Base-by-base conservation (phyloP, 345 rosid species). In the Brassica nigra region DNA sequence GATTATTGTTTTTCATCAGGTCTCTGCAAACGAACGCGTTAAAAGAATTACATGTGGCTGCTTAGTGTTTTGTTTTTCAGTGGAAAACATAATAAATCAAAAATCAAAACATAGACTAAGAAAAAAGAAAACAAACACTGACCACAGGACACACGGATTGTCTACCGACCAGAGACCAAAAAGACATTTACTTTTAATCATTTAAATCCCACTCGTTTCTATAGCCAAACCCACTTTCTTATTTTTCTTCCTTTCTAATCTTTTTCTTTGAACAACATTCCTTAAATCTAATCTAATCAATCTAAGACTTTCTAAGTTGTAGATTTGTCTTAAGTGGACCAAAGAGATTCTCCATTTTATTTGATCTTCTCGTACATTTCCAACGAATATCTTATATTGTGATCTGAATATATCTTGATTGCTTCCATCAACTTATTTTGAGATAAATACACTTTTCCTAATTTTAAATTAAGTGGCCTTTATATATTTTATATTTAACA, bases 151-250 rank as follows among this genome's bases (percentile, higher is more conserved):
- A 83, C 97, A 86, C 91, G 89, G 86, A 87, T 91, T 90, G 97
- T 91, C 99, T 89, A 91, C 94, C 93, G 92, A 95, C 98, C 97
- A 88, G 89, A 89, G 85, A 79, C 93, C 90, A 76, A 83, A 89
- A 92, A 85, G 89, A 84, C 88, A 62, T 88, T 89, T 68, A 86
- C 80, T 84, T 76, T 83, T 86, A 87, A 88, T 88, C 87, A 91
- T 90, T 87, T 86, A 75, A 63, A 80, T 75, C 79, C 76, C 91
- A 86, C 86, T 81, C 84, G 73, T 76, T 58, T 81, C 33, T 89
- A 84, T 83, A 81, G 84, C 87, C 82, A 85, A 82, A 82, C 87
- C 83, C 84, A 83, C 76, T 66, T 82, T 79, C 73, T 30, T 11
- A 36, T 33, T 71, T 31, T 39, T 71, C 66, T 75, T 16, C 20